Base-by-base conservation (phyloP, 352 stramenopile species). In the Pythium angustatum region DNA sequence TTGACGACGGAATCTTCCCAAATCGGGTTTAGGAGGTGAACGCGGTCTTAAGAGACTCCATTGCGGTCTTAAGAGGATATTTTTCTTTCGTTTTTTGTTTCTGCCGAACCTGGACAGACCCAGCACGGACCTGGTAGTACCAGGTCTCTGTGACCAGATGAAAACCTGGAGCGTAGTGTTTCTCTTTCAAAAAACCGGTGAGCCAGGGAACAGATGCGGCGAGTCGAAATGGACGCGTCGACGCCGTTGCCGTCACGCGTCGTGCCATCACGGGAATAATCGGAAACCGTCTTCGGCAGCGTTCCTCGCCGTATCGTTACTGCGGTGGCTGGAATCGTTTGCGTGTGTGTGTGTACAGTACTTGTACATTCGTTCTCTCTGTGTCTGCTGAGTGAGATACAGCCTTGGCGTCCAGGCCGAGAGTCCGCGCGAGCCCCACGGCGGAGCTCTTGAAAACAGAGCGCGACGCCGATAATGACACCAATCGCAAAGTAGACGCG, bases 401-500 rank as follows among this genome's bases (percentile, higher is more conserved):
- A 31, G 17, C 15, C 4, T 6, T 5, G 58, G 47, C 58, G 48
- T 38, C 58, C 34, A 65, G 48, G 48, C 58, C 48, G 48, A 59
- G 58, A 58, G 38, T 28, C 33, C 41, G 57, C 33, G 44, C 22
- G 45, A 64, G 57, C 15, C n/a, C 11, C 45, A 14, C 24, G 50
- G 28, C 57, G 57, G 26, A 40, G 49, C 31, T 56, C 57, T 64
- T 49, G 43, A 44, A 31, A 28, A 5, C n/a, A n/a, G n/a, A n/a
- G 17, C 30, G 11, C 43, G 44, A 27, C 41, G 55, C 43, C 55
- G 1, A 62, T 34, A 62, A 27, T 7, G 55, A 62, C 36, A 36
- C 15, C 34, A 26, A 44, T 15, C 7, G 43, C 24, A 44, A 21
- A 47, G 19, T 14, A 44, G 38, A 44, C 11, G 15, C 1, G 38